phyloP scores from a whole-genome alignment of 257 asterid species.

The Solanum corneliomulleri region DNA sequence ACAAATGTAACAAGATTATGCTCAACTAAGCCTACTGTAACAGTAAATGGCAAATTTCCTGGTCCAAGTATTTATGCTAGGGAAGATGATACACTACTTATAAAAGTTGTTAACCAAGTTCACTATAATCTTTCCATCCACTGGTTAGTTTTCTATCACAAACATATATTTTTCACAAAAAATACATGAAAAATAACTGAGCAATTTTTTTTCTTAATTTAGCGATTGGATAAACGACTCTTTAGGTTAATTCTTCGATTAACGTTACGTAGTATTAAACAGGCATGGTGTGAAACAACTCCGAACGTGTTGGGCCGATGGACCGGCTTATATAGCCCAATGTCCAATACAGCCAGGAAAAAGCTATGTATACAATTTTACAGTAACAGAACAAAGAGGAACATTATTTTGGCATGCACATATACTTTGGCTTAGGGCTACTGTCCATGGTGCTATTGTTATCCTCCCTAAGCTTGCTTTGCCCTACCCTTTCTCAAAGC shows the following conservation, averaged over 20 bases:
- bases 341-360: slow-evolving; percentile 29
- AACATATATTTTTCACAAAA: neutral
- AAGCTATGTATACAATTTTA: slow-evolving; percentile 21
- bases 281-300: slow-evolving; percentile 33
- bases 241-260: neutral
- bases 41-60: slow-evolving; percentile 50
- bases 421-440: slow-evolving; percentile 35
- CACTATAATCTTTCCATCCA: slow-evolving; percentile 43
- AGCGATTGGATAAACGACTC: neutral
- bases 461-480: slow-evolving; percentile 16
- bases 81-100: slow-evolving; percentile 49
- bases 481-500: slow-evolving; percentile 24
- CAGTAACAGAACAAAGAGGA: slow-evolving; percentile 25
- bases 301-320: slow-evolving; percentile 32
- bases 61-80: slow-evolving; percentile 50
- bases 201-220: neutral
- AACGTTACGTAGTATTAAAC: neutral
- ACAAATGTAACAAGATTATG: slow-evolving; percentile 28
- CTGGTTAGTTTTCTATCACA: slow-evolving; percentile 15
- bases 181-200: neutral
- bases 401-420: slow-evolving; percentile 37
- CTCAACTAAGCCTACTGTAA: slow-evolving; percentile 41
- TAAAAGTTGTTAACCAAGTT: slow-evolving; percentile 46
- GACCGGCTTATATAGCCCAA: slow-evolving; percentile 29
- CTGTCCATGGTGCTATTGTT: slow-evolving; percentile 26